Percentiles rank a stretch among this genome's conserved stretches.
phyloP scores from a whole-genome alignment of 306 rosid genomes.

The Herpetospermum pedunculosum region DNA sequence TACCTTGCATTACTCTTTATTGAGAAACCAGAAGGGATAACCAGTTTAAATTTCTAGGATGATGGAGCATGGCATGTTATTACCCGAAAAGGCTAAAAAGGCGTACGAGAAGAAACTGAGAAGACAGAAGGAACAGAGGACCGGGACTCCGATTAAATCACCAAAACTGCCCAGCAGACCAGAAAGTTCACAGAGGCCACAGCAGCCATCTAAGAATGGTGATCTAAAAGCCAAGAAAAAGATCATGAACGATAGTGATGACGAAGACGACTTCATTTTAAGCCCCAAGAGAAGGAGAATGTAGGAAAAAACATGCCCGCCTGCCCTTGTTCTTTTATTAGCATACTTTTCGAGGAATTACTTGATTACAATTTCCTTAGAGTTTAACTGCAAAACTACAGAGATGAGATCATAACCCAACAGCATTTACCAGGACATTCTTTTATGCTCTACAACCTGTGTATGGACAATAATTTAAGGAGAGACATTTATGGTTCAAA shows the following conservation, averaged over 20 bases:
- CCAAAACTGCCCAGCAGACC: constrained; percentile 39
- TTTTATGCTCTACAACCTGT: constrained; percentile 2
- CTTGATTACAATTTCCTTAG: constrained; percentile 1
- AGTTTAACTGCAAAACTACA: background rate
- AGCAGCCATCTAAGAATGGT: constrained; percentile 54
- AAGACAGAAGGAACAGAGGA: constrained; percentile 66
- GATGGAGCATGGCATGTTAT: constrained; percentile 89
- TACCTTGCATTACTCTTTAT: background rate
- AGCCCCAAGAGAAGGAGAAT: constrained; percentile 68
- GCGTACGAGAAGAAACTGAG: constrained; percentile 81
- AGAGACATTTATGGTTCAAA: constrained; percentile 1
- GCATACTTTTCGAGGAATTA: constrained; percentile 3
- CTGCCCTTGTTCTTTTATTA: background rate
- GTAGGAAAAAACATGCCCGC: constrained; percentile 14
- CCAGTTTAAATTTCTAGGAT: constrained; percentile 44
- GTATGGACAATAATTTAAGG: constrained; percentile 1
- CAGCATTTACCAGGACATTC: constrained; percentile 6
- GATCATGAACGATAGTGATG: constrained; percentile 32
- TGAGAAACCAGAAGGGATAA: background rate
- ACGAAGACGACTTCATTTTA: constrained; percentile 15
- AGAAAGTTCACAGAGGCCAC: constrained; percentile 55
- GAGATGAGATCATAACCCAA: background rate
- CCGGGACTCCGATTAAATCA: constrained; percentile 66
- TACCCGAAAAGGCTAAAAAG: constrained; percentile 65
- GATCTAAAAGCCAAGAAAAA: constrained; percentile 58